Base-by-base conservation (phyloP, 177 flowering plant species). In the Telopea speciosissima region DNA sequence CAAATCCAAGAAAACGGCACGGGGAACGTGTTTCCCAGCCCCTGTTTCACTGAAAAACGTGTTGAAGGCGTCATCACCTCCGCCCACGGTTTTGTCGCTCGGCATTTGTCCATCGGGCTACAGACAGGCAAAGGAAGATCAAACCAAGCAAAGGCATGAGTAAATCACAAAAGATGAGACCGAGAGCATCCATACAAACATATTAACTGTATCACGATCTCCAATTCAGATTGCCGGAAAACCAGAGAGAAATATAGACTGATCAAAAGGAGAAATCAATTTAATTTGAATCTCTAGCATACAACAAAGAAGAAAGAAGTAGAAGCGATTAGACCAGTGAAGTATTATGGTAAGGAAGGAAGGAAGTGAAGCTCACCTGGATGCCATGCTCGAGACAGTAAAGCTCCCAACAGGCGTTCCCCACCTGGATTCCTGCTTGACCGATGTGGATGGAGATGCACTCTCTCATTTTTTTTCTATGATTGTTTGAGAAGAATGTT, bases 101-200 rank as follows among this genome's bases (percentile, higher is more conserved):
- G 83, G 82, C 85, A 84, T 84, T 67, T 82, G 84, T 2, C 85
- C 85, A 82, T 84, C 85, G 69, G 85, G 85, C 85, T 82, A 72
- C 16, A 67, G 16, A n/a, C n/a, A n/a, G n/a, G 56, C 3, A 17
- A 49, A 17, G 19, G 13, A 12, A n/a, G n/a, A n/a, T n/a, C n/a
- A n/a, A n/a, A n/a, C n/a, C n/a, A n/a, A n/a, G n/a, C n/a, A n/a
- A n/a, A n/a, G n/a, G n/a, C n/a, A n/a, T n/a, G n/a, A n/a, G n/a
- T n/a, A n/a, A n/a, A n/a, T n/a, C n/a, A n/a, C n/a, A n/a, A n/a
- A n/a, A n/a, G n/a, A n/a, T n/a, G n/a, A n/a, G n/a, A n/a, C n/a
- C n/a, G n/a, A n/a, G n/a, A n/a, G n/a, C n/a, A n/a, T n/a, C n/a
- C n/a, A n/a, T n/a, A n/a, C n/a, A n/a, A n/a, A n/a, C n/a, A n/a